Base-by-base conservation (phyloP, 2,329 filamentous ascomycete genomes). In the Calonectria honghensis region DNA sequence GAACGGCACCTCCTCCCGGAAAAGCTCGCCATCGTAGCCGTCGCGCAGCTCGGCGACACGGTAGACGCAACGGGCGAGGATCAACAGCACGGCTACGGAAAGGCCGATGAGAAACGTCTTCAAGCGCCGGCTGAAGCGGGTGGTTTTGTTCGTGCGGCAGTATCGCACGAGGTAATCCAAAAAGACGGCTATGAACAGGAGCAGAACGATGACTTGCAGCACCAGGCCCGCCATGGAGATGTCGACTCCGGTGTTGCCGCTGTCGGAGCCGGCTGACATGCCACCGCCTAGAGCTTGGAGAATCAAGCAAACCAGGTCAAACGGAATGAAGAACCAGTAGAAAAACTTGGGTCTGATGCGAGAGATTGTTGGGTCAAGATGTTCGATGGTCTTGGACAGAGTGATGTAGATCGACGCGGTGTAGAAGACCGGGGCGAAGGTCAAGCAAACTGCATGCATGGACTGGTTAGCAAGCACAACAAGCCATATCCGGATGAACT, bases 381-480 rank as follows among this genome's bases (percentile, higher is more conserved):
- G 81, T 45, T 88, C 59, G 77, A 88, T 88, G 5, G 84, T 79
- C 73, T 85, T 85, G 75, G 83, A 84, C 32, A 93, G 87, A 35
- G 91, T 93, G 68, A 94, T 89, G 82, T 94, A 94, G 80, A 94
- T 91, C 72, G 91, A 91, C 0, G 92, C 93, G 35, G 90, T 77
- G 89, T 90, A 87, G 76, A 85, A 87, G 72, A 87, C 85, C 65
- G 86, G 86, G 7, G 84, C 86, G 73, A 83, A 81, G 4, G 91
- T 93, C 64, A 94, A 86, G 82, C 90, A 92, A 74, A 82, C 89
- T 91, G 66, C 32, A n/a, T 6, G 27, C 32, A n/a, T 6, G 27
- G n/a, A 14, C 11, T 74, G 45, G 76, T 67, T 50, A 70, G 27
- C 24, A 4, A 9, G 2, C 11, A 14, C n/a, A 7, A n/a, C 31